Evolutionary conservation across 495 filamentous ascomycete species (phyloP), one percentile per base, ranked within the genome.

Genomic region (Lasiosphaeria miniovina): DNA sequence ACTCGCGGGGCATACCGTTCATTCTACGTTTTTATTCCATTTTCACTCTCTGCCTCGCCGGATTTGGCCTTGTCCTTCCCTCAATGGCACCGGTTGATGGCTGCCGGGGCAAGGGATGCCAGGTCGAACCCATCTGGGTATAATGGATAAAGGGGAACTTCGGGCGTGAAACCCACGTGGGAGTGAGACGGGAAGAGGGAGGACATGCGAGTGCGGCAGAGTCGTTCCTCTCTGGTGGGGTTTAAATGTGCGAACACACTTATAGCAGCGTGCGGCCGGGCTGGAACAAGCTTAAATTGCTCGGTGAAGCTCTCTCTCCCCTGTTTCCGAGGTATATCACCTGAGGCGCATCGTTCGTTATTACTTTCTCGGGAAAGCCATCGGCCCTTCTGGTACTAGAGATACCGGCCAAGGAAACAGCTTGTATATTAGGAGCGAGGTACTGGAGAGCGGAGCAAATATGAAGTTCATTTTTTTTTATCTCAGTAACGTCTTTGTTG

Each of bases 31-130:
- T 24, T 24, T 24, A 24, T 24, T 24, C 24, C 24, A 24, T 24
- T 41, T 41, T 49, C 3, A 7, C 49, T 31, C 49, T 9, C 6
- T 31, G 6, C 12, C 49, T 31, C 6, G 17, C 49, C 49, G 4
- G 12, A 46, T 5, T 5, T 46, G 38, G 14, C 38, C 38, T 41
- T 41, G 7, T 9, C 8, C 38, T 14, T 14, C 38, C 43, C 15
- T 6, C 15, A 46, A 41, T 24, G 38, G 38, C 12, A 7, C 43
- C 43, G 43, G 43, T 11, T n/a, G 43, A 46, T 46, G 12, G 43
- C 43, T 46, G 43, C 43, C 43, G 54, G 43, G 11, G 43, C 43
- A 46, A 46, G 43, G 43, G 43, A 46, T 46, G 43, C 12, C 43
- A 46, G 12, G 11, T 2, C 43, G 11, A 46, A 5, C 14, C 14